phyloP scores from a whole-genome alignment of 352 stramenopile genomes.

The Phytophthora pistaciae region DNA sequence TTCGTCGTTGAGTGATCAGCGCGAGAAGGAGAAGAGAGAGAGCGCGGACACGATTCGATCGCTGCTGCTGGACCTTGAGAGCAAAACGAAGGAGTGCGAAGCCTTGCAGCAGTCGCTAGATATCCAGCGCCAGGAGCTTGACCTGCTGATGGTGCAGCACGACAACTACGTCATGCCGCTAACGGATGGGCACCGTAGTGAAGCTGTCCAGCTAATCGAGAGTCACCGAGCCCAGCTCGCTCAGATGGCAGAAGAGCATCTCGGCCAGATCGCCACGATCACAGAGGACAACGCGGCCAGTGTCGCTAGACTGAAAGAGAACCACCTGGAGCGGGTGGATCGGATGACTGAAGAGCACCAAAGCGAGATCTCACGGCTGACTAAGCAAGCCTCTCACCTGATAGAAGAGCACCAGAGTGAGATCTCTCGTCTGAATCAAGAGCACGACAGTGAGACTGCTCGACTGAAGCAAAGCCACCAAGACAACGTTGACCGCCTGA shows the following conservation, averaged over 20 bases:
- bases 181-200: constrained; percentile 13
- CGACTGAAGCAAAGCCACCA: constrained; percentile 6
- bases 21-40: constrained; percentile 21
- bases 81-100: constrained; percentile 19
- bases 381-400: not conserved
- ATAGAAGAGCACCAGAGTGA: constrained; percentile 13
- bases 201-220: constrained; percentile 29
- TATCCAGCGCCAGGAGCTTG: constrained; percentile 30
- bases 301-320: constrained; percentile 12
- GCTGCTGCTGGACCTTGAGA: constrained; percentile 23
- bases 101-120: constrained; percentile 22
- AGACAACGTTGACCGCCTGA: constrained; percentile 12
- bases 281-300: constrained; percentile 12
- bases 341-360: constrained; percentile 13
- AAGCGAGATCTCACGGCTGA: constrained; percentile 14
- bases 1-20: constrained; percentile 10
- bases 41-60: constrained; percentile 5
- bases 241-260: constrained; percentile 15
- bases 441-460: constrained; percentile 1
- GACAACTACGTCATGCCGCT: constrained; percentile 27
- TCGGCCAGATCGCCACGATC: not conserved
- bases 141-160: constrained; percentile 30
- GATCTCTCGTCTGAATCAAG: constrained; percentile 5
- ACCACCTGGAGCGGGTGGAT: constrained; percentile 5
- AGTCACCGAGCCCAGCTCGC: constrained; percentile 20